phyloP scores from a whole-genome alignment of 1,284 basidiomycete species.

The Ceratobasidium sp. region DNA sequence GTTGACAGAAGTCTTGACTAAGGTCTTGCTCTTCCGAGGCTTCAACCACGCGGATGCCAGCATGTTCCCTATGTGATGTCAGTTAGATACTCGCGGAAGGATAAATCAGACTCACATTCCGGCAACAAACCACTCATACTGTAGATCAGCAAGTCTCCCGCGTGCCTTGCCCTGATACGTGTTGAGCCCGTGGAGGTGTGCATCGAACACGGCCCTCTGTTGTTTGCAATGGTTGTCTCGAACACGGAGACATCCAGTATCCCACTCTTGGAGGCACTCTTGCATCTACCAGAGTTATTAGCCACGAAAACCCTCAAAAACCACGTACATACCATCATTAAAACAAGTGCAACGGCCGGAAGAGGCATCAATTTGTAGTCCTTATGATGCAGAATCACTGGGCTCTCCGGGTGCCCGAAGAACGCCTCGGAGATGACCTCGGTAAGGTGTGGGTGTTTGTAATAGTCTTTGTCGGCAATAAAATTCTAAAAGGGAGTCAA shows the following conservation, averaged over 20 bases:
- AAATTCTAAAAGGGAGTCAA: no score
- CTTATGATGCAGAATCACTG: no score
- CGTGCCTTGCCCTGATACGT: not conserved
- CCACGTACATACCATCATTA: not conserved
- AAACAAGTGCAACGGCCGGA: not conserved
- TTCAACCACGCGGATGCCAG: not conserved
- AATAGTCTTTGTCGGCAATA: no score
- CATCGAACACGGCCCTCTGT: not conserved
- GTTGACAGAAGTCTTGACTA: not conserved
- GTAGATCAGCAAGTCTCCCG: not conserved
- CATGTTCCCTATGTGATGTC: not conserved
- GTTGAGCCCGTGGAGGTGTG: not conserved
- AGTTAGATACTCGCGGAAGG: not conserved
- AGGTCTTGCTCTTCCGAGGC: not conserved
- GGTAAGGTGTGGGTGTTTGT: no score
- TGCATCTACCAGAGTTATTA: not conserved
- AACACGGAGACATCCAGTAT: not conserved
- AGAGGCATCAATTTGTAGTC: not conserved
- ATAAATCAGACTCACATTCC: no score
- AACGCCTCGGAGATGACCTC: no score
- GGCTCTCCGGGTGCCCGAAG: no score
- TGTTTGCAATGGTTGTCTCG: not conserved
- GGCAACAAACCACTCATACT: not conserved
- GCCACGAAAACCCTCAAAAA: not conserved
- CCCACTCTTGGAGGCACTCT: conserved; percentile 1